These are phyloP conservation scores for Boletus holoroseus DNA, from an alignment of 1,284 basidiomycete genomes.

Conservation along the genomic window DNA sequence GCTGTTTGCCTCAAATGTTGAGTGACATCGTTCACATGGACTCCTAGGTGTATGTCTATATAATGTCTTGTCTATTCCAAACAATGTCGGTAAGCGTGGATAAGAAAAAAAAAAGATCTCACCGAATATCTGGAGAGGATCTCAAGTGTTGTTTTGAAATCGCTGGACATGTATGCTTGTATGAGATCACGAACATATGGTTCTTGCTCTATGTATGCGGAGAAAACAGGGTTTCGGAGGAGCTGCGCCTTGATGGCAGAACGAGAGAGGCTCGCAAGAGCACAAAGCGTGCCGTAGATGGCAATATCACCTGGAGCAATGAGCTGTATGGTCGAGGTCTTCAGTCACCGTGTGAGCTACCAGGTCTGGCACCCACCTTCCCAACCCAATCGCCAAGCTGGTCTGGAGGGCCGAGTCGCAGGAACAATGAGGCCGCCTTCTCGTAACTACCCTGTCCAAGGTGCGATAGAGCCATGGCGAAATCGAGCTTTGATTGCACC, in stretches of 20 bases:
- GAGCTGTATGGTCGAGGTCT: slow-evolving; percentile 42
- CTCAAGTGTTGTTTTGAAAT: slow-evolving; percentile 76
- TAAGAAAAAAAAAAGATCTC: slow-evolving; percentile 26
- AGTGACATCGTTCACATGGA: slow-evolving; percentile 57
- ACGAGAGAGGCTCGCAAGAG: slow-evolving; percentile 69
- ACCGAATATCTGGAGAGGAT: slow-evolving; percentile 70
- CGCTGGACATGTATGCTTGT: slow-evolving; percentile 75
- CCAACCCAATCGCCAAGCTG: slow-evolving; percentile 67
- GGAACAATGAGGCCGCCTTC: slow-evolving; percentile 66
- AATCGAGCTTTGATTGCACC: slow-evolving; percentile 72
- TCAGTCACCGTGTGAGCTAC: neutral
- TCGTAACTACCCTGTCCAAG: slow-evolving; percentile 70
- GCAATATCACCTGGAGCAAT: slow-evolving; percentile 76
- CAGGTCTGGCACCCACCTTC: slow-evolving; percentile 41
- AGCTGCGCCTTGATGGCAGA: slow-evolving; percentile 63
- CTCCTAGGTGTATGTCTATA: slow-evolving; percentile 68
- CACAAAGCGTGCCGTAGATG: slow-evolving; percentile 76
- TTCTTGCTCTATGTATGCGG: slow-evolving; percentile 78
- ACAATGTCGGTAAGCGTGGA: neutral
- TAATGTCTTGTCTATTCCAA: slow-evolving; percentile 58
- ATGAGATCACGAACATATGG: slow-evolving; percentile 79
- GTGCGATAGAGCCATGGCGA: slow-evolving; percentile 68
- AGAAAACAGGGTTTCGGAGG: slow-evolving; percentile 65
- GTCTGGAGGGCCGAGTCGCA: slow-evolving; percentile 61
- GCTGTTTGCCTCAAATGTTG: slow-evolving; percentile 65